phyloP scores from a whole-genome alignment of 2,329 filamentous ascomycete genomes.

The Fusarium poae region DNA sequence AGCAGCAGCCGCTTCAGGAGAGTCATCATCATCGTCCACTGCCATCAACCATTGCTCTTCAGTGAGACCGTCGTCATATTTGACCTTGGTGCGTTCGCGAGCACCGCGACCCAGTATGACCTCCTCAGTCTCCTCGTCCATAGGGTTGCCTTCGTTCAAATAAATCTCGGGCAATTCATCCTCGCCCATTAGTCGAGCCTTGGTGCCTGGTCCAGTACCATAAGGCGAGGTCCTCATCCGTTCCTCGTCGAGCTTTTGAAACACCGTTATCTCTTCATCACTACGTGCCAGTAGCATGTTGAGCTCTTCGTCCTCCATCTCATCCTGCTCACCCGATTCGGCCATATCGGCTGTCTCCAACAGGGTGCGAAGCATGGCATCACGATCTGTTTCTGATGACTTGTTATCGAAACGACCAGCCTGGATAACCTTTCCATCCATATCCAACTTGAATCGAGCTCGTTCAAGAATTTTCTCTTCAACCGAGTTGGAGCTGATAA shows the following conservation, averaged over 20 bases:
- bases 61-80: constrained; percentile 96
- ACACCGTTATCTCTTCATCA: constrained; percentile 81
- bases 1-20: constrained; percentile 90
- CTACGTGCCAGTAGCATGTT: constrained; percentile 93
- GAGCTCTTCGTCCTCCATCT: constrained; percentile 98
- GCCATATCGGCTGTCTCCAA: constrained; percentile 84
- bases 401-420: constrained; percentile 99
- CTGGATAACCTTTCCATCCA: constrained; percentile 99
- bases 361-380: constrained; percentile 94
- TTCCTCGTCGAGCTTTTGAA: constrained; percentile 87
- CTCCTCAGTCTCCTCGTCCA: constrained; percentile 81
- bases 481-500: constrained; percentile 96
- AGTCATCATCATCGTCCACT: constrained; percentile 96
- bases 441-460: constrained; percentile 97
- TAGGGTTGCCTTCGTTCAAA: constrained; percentile 84
- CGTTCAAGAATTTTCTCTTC: constrained; percentile 99
- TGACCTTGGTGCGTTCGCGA: constrained; percentile 92
- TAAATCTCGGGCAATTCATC: constrained; percentile 95
- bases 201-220: constrained; percentile 73
- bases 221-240: constrained; percentile 76
- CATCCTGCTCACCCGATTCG: constrained; percentile 82
- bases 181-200: constrained; percentile 87
- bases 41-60: constrained; percentile 99
- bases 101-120: constrained; percentile 85
- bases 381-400: constrained; percentile 97